Percentiles rank a stretch among this genome's conserved stretches.
Conservation (phyloP, 2,329 filamentous ascomycete genomes). For the Stylonectria norvegica region DNA sequence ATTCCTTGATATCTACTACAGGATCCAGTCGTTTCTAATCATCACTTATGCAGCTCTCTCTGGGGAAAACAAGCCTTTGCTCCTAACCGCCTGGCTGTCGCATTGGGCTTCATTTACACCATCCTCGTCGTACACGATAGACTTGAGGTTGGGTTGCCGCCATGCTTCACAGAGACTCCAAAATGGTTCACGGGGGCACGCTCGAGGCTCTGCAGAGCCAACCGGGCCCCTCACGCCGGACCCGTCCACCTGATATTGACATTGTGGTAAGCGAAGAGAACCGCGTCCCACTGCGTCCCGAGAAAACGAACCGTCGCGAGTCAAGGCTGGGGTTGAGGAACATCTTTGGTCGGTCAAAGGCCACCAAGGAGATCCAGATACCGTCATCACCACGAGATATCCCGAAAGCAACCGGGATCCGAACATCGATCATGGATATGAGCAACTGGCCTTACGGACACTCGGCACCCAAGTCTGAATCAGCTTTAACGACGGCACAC, state of each 20-base stretch:
- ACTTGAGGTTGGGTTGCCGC: background rate
- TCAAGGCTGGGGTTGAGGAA: conserved; percentile 50
- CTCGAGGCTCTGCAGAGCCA: conserved; percentile 25
- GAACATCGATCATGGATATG: conserved; percentile 46
- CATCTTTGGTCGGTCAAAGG: conserved; percentile 48
- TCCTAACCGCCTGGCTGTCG: conserved; percentile 9
- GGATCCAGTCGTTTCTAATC: too few species aligned
- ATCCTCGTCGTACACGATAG: background rate
- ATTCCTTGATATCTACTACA: background rate
- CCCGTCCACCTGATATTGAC: conserved; percentile 25
- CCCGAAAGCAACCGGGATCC: conserved; percentile 37
- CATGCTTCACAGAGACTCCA: conserved; percentile 27
- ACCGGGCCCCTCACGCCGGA: conserved; percentile 19
- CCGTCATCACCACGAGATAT: conserved; percentile 28
- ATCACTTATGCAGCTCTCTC: background rate
- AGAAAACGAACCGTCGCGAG: conserved; percentile 45
- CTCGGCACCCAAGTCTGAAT: conserved; percentile 36
- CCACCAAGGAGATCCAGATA: conserved; percentile 33
- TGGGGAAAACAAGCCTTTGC: background rate
- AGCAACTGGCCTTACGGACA: conserved; percentile 41
- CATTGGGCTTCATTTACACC: conserved; percentile 4
- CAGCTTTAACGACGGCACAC: conserved; percentile 26
- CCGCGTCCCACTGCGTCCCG: conserved; percentile 41
- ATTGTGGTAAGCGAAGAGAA: conserved; percentile 29
- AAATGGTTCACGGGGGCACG: conserved; percentile 22